These are phyloP conservation scores for Cryptococcus sp. DNA, from an alignment of 1,284 basidiomycete genomes.

Conservation along the genomic window DNA sequence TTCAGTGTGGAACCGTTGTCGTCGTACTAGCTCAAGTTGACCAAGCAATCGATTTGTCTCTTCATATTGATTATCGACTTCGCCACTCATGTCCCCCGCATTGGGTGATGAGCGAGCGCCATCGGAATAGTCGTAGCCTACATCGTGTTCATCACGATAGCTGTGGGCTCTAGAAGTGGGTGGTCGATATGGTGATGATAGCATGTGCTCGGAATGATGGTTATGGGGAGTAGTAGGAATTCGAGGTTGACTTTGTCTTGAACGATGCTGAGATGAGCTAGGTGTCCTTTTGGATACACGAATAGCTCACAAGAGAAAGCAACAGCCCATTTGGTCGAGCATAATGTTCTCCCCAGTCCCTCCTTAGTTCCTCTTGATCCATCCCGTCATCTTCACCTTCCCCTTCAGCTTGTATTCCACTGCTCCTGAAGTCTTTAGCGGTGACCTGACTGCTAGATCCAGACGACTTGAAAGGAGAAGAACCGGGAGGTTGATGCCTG, in stretches of 20 bases:
- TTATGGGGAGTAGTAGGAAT: neutral
- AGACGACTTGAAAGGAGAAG: conserved; percentile 21
- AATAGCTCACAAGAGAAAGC: conserved; percentile 22
- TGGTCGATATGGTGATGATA: neutral
- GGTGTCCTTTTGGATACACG: too few relatives aligned
- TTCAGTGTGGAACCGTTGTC: conserved; percentile 19
- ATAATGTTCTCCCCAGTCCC: conserved; percentile 35
- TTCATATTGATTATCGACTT: conserved; percentile 24
- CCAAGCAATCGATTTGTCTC: conserved; percentile 41
- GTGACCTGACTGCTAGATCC: neutral
- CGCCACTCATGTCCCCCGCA: neutral
- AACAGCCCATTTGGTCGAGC: conserved; percentile 27
- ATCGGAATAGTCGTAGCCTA: neutral
- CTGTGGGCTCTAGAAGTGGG: neutral
- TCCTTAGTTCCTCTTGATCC: conserved; percentile 25
- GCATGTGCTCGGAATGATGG: neutral
- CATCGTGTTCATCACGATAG: conserved; percentile 7
- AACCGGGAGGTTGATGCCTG: conserved; percentile 22
- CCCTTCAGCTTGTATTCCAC: neutral
- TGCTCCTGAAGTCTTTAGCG: neutral
- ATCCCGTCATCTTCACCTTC: conserved; percentile 8
- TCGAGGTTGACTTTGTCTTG: neutral
- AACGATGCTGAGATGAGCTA: neutral
- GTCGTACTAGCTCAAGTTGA: conserved; percentile 35
- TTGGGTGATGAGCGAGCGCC: neutral